Conservation (phyloP, 2,329 filamentous ascomycete species). For the Orbilia brochopaga region DNA sequence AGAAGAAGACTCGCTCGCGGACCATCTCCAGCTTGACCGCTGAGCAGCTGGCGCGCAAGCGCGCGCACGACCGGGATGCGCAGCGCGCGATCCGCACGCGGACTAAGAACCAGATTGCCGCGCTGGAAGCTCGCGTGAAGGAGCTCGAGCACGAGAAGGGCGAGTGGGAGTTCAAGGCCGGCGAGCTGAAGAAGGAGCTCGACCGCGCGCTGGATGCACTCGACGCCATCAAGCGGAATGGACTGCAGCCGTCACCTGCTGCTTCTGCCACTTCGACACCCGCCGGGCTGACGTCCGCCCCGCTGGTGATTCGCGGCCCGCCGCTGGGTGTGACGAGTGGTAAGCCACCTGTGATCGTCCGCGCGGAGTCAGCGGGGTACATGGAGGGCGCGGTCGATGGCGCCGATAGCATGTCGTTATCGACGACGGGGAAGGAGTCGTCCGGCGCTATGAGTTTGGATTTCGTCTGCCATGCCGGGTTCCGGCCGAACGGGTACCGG, state of each 20-base stretch:
- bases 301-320: neutral
- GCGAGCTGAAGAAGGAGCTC: slow-evolving; percentile 73
- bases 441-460: slow-evolving; percentile 45
- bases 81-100: slow-evolving; percentile 83
- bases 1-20: slow-evolving; percentile 61
- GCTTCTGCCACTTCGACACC: slow-evolving; percentile 1
- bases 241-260: slow-evolving; percentile 22
- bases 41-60: slow-evolving; percentile 85
- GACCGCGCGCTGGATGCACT: slow-evolving; percentile 45
- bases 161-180: slow-evolving; percentile 74
- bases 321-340: slow-evolving; percentile 15
- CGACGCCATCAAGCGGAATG: slow-evolving; percentile 44
- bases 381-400: slow-evolving; percentile 26
- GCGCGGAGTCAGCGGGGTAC: slow-evolving; percentile 31
- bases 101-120: slow-evolving; percentile 79
- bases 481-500: slow-evolving; percentile 41
- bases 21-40: slow-evolving; percentile 87
- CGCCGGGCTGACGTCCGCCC: neutral
- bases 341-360: slow-evolving; percentile 28
- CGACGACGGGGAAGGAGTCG: slow-evolving; percentile 35
- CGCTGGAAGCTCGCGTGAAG: slow-evolving; percentile 72
- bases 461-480: slow-evolving; percentile 41
- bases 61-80: slow-evolving; percentile 87
- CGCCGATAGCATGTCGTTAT: slow-evolving; percentile 33
- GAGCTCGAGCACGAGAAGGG: slow-evolving; percentile 63